phyloP scores from a whole-genome alignment of 257 asterid genomes.

The Solanum neorickii region DNA sequence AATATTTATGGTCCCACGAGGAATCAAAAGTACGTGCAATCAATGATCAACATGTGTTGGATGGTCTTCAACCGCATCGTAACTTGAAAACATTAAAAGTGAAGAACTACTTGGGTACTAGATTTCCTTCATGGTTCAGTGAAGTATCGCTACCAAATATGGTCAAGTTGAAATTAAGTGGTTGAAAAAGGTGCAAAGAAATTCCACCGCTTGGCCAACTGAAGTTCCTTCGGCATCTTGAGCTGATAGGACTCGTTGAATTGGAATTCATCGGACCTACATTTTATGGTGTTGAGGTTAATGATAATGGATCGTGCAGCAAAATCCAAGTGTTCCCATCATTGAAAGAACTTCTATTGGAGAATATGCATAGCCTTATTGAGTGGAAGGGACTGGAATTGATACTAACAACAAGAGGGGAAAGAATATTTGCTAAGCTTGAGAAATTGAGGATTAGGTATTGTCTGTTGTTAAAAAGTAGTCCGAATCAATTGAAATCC shows the following conservation, averaged over 20 bases:
- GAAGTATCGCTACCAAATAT: neutral
- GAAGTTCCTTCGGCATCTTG: neutral
- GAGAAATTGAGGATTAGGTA: neutral
- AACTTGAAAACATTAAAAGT: neutral
- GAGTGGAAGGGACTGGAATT: neutral
- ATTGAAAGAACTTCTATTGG: neutral
- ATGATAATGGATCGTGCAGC: neutral
- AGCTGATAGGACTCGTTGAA: neutral
- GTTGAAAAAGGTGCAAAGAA: neutral
- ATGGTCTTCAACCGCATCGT: neutral
- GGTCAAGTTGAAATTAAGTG: neutral
- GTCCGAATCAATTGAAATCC: slow-evolving; percentile 15
- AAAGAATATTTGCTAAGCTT: slow-evolving; percentile 9
- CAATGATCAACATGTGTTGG: neutral
- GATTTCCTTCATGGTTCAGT: neutral
- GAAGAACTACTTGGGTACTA: neutral
- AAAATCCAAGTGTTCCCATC: neutral
- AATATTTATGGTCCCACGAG: neutral
- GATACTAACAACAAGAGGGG: neutral
- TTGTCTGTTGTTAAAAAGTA: neutral
- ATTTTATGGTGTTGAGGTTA: neutral
- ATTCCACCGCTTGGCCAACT: neutral
- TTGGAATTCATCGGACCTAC: neutral
- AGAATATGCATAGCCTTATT: neutral
- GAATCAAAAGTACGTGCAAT: neutral